Base-by-base conservation (phyloP, 495 filamentous ascomycete species). In the Penicillium coffeae region DNA sequence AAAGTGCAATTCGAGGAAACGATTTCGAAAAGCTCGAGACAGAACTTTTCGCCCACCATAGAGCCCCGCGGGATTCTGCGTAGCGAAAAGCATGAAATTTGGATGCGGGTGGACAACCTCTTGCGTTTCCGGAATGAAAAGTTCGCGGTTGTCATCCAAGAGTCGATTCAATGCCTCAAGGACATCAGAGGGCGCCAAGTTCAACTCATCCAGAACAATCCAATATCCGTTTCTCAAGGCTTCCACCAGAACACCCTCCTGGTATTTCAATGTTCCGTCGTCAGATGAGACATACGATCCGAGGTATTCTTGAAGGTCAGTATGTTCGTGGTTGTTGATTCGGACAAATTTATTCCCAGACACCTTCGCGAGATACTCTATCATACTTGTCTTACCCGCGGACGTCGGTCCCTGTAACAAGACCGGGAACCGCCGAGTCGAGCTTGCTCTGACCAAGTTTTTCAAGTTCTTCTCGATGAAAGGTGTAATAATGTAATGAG, bases 251-350 rank as follows among this genome's bases (percentile, higher is more conserved):
- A 96, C 72, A 38, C 94, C 94, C 63, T 99, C 94, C 66, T 95
- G 89, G 54, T 95, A 99, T 13, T 73, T 78, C 41, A 99, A 75
- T 45, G 86, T 85, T 8, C 94, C 94, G 58, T 90, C 87, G 4
- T 83, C 70, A 38, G 83, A 84, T 12, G 94, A 96, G 8, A 96
- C 70, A 59, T 99, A 99, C 0, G 90, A 90, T 13, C 94, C 94
- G 1, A 99, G 75, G 59, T 99, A 99, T 62, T 99, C 94, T 64
- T 99, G 94, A 21, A 99, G 75, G 67, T 99, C 94, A 0, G 94
- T 97, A 62, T 97, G 92, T 56, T 99, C 94, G 63, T 99, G 94
- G 58, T 99, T 99, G 71, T 99, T 99, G 72, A 99, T 96, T 47
- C 94, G 83, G 32, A 99, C 89, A 55, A 96, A 97, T 58, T 89